Evolutionary conservation across 2,329 filamentous ascomycete genomes (phyloP).

Genomic region (Paradendryphiella salina): DNA sequence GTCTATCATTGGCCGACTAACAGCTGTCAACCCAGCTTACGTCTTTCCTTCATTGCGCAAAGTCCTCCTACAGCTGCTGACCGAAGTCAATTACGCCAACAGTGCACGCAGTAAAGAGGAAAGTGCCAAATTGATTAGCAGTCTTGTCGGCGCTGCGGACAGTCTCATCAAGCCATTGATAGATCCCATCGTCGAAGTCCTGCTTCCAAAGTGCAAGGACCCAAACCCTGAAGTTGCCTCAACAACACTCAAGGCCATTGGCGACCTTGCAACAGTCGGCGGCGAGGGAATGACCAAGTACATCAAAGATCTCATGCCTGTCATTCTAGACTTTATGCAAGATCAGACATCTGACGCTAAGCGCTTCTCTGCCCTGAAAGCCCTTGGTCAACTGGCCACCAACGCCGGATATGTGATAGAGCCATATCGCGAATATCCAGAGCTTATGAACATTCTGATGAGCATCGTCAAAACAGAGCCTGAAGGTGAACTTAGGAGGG

Average conservation of each 20-base stretch:
- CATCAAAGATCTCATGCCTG: slow-evolving; percentile 88
- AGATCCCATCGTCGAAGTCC: slow-evolving; percentile 89
- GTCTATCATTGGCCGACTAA: slow-evolving; percentile 91
- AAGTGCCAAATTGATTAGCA: slow-evolving; percentile 87
- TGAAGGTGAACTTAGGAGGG: slow-evolving; percentile 79
- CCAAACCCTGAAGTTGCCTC: slow-evolving; percentile 84
- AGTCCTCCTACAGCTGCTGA: slow-evolving; percentile 91
- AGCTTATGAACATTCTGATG: slow-evolving; percentile 88
- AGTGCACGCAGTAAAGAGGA: slow-evolving; percentile 94
- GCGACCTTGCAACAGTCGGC: slow-evolving; percentile 89
- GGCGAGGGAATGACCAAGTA: slow-evolving; percentile 93
- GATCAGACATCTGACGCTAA: slow-evolving; percentile 90
- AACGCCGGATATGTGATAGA: slow-evolving; percentile 98
- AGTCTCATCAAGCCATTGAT: slow-evolving; percentile 95
- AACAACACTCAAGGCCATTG: slow-evolving; percentile 92
- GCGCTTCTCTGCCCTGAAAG: slow-evolving; percentile 86
- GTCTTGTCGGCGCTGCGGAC: slow-evolving; percentile 90
- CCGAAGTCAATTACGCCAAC: slow-evolving; percentile 94
- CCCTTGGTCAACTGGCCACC: slow-evolving; percentile 87
- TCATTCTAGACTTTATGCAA: slow-evolving; percentile 91
- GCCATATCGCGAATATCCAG: slow-evolving; percentile 92
- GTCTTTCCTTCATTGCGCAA: slow-evolving; percentile 95
- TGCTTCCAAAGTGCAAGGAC: slow-evolving; percentile 91
- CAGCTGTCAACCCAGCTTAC: slow-evolving; percentile 90
- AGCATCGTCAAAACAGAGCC: slow-evolving; percentile 94